Percentiles rank a stretch among this genome's conserved stretches.
Evolutionary conservation across 345 rosid genomes (phyloP).

Genomic region (Brassica incana): DNA sequence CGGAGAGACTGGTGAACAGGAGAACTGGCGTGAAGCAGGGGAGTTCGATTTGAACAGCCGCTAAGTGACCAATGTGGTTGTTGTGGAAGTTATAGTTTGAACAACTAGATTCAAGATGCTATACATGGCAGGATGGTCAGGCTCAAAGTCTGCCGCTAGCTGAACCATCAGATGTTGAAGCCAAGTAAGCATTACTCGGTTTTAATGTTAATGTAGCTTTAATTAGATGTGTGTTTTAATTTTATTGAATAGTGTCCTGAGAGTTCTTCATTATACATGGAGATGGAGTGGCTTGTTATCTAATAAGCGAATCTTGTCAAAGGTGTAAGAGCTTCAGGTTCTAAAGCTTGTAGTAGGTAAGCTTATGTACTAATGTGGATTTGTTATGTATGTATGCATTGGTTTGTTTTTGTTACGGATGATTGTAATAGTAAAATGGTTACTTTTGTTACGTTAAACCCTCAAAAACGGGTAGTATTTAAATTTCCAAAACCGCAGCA

Average conservation of each 20-base stretch:
- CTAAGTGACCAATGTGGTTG: slow-evolving; percentile 21
- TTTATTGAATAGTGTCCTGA: neutral
- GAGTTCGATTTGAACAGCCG: slow-evolving; percentile 86
- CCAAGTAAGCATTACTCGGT: slow-evolving; percentile 9
- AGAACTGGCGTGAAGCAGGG: slow-evolving; percentile 86
- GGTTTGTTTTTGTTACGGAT: neutral
- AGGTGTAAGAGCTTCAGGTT: neutral
- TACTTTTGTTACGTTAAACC: neutral
- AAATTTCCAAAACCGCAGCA: neutral
- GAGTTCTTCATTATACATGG: neutral
- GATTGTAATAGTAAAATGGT: neutral
- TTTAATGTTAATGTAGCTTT: slow-evolving; percentile 9
- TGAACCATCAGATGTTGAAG: slow-evolving; percentile 1
- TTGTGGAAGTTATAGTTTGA: neutral
- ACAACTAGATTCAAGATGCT: slow-evolving; percentile 15
- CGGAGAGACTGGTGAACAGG: slow-evolving; percentile 65
- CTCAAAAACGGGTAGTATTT: neutral
- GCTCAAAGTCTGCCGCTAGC: neutral
- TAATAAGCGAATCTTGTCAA: slow-evolving; percentile 9
- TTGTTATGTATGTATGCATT: neutral
- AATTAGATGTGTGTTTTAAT: slow-evolving; percentile 3
- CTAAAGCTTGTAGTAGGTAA: neutral
- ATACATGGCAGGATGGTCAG: neutral
- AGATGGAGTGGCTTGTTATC: slow-evolving; percentile 10
- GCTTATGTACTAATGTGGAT: neutral